Evolutionary conservation across 2,329 filamentous ascomycete genomes (phyloP).

Genomic region (Aspergillus jensenii): DNA sequence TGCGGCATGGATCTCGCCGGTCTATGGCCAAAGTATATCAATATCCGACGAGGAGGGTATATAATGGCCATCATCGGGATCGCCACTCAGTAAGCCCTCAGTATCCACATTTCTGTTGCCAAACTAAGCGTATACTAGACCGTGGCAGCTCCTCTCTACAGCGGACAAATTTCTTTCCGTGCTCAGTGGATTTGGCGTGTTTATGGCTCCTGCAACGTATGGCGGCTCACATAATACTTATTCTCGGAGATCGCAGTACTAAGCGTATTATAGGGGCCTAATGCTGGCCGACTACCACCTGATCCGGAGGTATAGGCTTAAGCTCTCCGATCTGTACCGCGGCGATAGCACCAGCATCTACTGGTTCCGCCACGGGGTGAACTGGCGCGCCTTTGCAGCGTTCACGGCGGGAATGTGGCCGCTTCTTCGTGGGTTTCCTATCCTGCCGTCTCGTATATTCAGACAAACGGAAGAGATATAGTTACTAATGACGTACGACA

Average conservation of each 20-base stretch:
- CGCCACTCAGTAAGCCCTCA: neutral
- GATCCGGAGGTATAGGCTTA: conserved; percentile 40
- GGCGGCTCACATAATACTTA: neutral
- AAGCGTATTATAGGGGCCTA: conserved; percentile 15
- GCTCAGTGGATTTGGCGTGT: conserved; percentile 42
- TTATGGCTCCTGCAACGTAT: conserved; percentile 8
- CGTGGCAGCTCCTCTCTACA: conserved; percentile 53
- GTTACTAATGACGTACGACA: neutral
- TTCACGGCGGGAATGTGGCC: conserved; percentile 7
- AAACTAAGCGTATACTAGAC: conserved; percentile 28
- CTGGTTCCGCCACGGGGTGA: conserved; percentile 45
- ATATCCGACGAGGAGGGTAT: conserved; percentile 56
- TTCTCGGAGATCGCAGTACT: neutral
- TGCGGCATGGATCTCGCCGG: conserved; percentile 56
- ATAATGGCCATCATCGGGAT: conserved; percentile 11
- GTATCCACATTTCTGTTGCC: neutral
- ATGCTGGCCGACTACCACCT: conserved; percentile 34
- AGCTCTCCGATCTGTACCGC: conserved; percentile 46
- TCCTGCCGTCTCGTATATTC: neutral
- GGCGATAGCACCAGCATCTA: conserved; percentile 40
- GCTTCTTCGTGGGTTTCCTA: neutral
- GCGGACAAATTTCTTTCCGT: conserved; percentile 51
- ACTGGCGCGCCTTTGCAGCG: conserved; percentile 44
- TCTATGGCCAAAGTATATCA: conserved; percentile 54
- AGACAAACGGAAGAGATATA: no score